A percentile compares a stretch with the other conserved stretches of the same genome.
Conservation (phyloP, 495 filamentous ascomycete genomes). For the Xylaria flabelliformis region DNA sequence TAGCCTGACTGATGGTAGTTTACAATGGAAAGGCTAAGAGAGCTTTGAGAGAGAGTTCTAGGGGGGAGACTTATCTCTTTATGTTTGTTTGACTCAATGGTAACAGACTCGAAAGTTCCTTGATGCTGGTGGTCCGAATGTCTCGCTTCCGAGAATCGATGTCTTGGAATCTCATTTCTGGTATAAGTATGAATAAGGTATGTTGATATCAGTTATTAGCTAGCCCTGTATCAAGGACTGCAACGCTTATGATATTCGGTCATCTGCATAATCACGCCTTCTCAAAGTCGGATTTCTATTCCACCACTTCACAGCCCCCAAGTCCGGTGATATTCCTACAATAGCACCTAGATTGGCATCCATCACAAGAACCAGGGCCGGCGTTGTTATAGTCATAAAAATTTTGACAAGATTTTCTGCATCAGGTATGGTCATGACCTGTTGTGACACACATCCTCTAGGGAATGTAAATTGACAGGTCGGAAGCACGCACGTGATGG, state of each 20-base stretch:
- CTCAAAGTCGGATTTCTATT: neutral
- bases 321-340: neutral
- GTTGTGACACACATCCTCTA: conserved; percentile 11
- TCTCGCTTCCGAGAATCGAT: neutral
- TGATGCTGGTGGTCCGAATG: neutral
- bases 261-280: neutral
- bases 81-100: neutral
- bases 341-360: neutral
- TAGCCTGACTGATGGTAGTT: neutral
- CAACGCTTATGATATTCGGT: neutral
- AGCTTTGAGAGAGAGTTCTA: conserved; percentile 1
- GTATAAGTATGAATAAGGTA: conserved; percentile 12
- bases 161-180: neutral
- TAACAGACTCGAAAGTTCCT: conserved; percentile 14
- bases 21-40: neutral
- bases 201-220: neutral
- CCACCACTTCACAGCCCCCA: neutral
- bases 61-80: neutral
- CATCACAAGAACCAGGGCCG: neutral
- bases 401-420: neutral
- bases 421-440: conserved; percentile 14
- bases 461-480: conserved; percentile 5
- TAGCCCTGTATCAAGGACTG: neutral
- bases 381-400: neutral
- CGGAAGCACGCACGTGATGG: conserved; percentile 11